phyloP scores from a whole-genome alignment of 129 eudicot species.

The carrot (Daucus carota) region DNA sequence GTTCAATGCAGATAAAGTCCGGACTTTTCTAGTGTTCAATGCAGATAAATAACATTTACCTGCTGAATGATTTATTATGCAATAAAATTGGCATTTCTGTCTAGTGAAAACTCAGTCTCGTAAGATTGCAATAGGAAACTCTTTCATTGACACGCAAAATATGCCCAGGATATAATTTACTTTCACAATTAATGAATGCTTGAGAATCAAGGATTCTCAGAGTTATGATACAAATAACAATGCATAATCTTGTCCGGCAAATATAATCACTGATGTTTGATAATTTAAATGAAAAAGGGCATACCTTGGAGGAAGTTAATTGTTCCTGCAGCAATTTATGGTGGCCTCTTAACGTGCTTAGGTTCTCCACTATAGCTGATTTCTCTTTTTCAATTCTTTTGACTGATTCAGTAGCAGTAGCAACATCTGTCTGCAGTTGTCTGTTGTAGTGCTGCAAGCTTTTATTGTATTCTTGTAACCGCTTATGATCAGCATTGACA shows the following conservation, averaged over 20 bases:
- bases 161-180: not conserved
- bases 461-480: constrained; percentile 56
- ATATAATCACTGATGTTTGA: not conserved
- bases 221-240: not conserved
- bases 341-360: constrained; percentile 44
- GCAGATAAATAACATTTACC: not conserved
- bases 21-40: not conserved
- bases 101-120: not conserved
- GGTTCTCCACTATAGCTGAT: constrained; percentile 41
- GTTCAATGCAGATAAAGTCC: not conserved
- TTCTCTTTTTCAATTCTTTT: constrained; percentile 54
- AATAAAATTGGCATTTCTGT: not conserved
- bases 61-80: not conserved
- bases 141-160: not conserved
- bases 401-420: constrained; percentile 34
- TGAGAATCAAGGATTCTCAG: not conserved
- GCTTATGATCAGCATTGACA: constrained; percentile 39
- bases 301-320: constrained; percentile 42
- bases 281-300: not conserved
- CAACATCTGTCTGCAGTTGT: constrained; percentile 52
- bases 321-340: constrained; percentile 46
- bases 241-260: not conserved
- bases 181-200: not conserved
- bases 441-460: constrained; percentile 55
- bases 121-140: not conserved